These are phyloP conservation scores for Ceratocystis diversiconidia DNA, from an alignment of 2,329 filamentous ascomycete genomes.

Conservation along the genomic window DNA sequence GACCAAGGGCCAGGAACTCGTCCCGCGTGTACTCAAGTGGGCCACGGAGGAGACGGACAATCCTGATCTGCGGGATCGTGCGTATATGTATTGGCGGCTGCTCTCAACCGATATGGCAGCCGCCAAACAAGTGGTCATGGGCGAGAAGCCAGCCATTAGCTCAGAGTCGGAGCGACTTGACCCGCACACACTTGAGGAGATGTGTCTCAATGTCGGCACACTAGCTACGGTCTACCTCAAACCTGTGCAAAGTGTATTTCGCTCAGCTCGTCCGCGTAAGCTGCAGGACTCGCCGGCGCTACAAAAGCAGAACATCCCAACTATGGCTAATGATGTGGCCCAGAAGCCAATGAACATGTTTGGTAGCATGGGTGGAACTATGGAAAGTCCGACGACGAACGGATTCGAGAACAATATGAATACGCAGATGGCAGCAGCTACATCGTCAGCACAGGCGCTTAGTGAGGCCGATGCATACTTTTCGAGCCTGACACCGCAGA, in stretches of 20 bases:
- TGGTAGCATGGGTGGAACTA: slow-evolving; percentile 28
- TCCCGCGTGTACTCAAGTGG: slow-evolving; percentile 93
- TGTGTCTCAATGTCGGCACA: slow-evolving; percentile 92
- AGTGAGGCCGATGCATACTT: slow-evolving; percentile 86
- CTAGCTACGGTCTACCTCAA: slow-evolving; percentile 96
- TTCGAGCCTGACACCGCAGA: slow-evolving; percentile 60
- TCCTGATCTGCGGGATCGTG: slow-evolving; percentile 84
- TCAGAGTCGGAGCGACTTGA: slow-evolving; percentile 93
- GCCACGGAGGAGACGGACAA: slow-evolving; percentile 99
- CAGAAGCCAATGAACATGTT: slow-evolving; percentile 49
- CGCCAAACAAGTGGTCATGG: slow-evolving; percentile 86
- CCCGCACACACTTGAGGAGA: slow-evolving; percentile 80
- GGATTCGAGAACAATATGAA: not conserved
- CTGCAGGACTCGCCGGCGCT: slow-evolving; percentile 74
- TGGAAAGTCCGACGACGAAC: slow-evolving; percentile 23
- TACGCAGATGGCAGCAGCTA: not conserved
- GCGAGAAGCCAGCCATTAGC: slow-evolving; percentile 89
- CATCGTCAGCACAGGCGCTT: slow-evolving; percentile 45
- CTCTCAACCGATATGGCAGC: slow-evolving; percentile 80
- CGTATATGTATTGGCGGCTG: slow-evolving; percentile 99
- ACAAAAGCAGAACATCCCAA: slow-evolving; percentile 53
- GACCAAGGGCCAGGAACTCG: slow-evolving; percentile 82
- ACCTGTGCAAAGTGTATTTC: slow-evolving; percentile 92
- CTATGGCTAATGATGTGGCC: slow-evolving; percentile 30
- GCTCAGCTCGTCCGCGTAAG: slow-evolving; percentile 65